Percentiles rank a stretch among this genome's conserved stretches.
Conservation (phyloP, 2,329 filamentous ascomycete species). For the Cladobotryum protrusum region DNA sequence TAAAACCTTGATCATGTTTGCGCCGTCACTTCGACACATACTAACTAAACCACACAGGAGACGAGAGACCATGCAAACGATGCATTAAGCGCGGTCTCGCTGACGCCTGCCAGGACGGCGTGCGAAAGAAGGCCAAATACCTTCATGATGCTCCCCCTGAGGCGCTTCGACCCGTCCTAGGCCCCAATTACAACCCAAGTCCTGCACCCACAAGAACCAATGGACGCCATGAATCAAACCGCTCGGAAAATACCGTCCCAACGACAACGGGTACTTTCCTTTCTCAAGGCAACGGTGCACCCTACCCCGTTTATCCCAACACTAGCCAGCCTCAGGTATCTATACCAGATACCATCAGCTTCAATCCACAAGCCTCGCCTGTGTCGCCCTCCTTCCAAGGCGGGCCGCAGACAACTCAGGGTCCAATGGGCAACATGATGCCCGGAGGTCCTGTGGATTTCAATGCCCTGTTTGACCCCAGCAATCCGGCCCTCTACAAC, state of each 20-base stretch:
- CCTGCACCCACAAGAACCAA: constrained; percentile 40
- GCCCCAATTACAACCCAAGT: constrained; percentile 60
- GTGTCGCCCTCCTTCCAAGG: constrained; percentile 66
- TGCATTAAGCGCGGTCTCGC: constrained; percentile 92
- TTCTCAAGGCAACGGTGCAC: constrained; percentile 38
- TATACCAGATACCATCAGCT: constrained; percentile 46
- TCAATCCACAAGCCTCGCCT: constrained; percentile 64
- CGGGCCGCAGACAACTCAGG: constrained; percentile 41
- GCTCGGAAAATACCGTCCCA: constrained; percentile 36
- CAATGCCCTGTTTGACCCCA: constrained; percentile 73
- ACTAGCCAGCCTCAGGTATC: constrained; percentile 39
- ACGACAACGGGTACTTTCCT: constrained; percentile 39
- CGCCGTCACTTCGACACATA: not conserved
- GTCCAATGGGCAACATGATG: constrained; percentile 43
- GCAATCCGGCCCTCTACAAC: constrained; percentile 88
- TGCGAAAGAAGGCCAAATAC: constrained; percentile 98
- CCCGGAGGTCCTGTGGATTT: constrained; percentile 47
- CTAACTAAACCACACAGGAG: constrained; percentile 51
- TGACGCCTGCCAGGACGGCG: constrained; percentile 89
- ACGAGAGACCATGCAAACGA: constrained; percentile 87
- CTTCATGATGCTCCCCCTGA: constrained; percentile 92
- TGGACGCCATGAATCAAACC: constrained; percentile 42
- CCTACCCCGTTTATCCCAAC: constrained; percentile 46
- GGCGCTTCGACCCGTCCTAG: constrained; percentile 78
- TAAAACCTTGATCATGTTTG: not conserved